Base-by-base conservation (phyloP, 129 eudicot species). In the Escallonia rubra region DNA sequence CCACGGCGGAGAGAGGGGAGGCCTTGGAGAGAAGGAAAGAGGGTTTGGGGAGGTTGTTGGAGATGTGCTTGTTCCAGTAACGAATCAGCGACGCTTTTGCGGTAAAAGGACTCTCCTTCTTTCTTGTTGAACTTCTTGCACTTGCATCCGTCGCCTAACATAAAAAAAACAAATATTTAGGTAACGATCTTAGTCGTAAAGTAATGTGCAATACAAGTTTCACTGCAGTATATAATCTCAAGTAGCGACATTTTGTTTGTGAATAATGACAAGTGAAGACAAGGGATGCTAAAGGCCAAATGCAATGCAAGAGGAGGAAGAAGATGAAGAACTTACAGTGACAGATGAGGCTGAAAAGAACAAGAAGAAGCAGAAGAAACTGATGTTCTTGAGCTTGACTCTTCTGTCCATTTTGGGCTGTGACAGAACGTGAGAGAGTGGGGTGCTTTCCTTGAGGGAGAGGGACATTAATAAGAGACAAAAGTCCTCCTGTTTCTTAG, bases 381-480 rank as follows among this genome's bases (percentile, higher is more conserved):
- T 3, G 43, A 53, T 5, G 8, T 8, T 50, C 34, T 65, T 75
- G 76, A 72, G 80, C 68, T 82, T 72, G 82, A 67, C 80, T 74
- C 39, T 84, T 65, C 66, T 79, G 81, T 84, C 86, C 90, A 80
- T 82, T 70, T 74, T 71, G 59, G 53, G 10, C 1, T 4, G 16
- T 0, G 64, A 5, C 50, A 5, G 10, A 5, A 0, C 50, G 6
- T 46, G 50, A 9, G 10, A 14, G 2, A 54, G 5, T 8, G 14
- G 34, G 59, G 13, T 54, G 13, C 6, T 54, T 54, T 50, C 12
- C 55, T 50, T 68, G 70, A 66, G 72, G 46, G n/a, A 38, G 5
- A 57, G 70, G 73, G 66, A 62, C 56, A 48, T 59, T n/a, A 50
- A 63, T 72, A 52, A 53, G 53, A 63, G 47, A 38, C 40, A 49